Conservation (phyloP, 2,329 filamentous ascomycete species). For the Penicillium sp. region DNA sequence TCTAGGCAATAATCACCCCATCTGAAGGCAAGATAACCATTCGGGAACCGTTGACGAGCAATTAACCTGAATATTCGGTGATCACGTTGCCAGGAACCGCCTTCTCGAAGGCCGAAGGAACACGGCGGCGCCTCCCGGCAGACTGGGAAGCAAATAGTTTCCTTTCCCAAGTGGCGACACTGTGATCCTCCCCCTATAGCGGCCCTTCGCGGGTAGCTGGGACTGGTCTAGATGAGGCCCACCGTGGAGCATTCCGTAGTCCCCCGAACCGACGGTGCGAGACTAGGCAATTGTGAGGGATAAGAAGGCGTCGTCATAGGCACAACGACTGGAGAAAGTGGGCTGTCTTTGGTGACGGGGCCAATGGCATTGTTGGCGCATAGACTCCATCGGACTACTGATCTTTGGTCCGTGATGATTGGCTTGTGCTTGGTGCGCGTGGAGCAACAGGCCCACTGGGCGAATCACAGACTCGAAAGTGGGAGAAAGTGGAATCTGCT, state of each 20-base stretch:
- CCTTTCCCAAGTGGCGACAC: slow-evolving; percentile 10
- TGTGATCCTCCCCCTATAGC: slow-evolving; percentile 9
- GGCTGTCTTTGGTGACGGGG: background rate
- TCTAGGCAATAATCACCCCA: background rate
- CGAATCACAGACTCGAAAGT: slow-evolving; percentile 1
- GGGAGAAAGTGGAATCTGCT: background rate
- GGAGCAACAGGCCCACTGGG: slow-evolving; percentile 2
- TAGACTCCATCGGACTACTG: slow-evolving; percentile 14
- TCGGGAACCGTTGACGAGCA: background rate
- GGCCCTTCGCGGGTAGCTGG: slow-evolving; percentile 11
- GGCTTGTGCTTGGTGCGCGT: background rate
- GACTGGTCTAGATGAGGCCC: slow-evolving; percentile 18
- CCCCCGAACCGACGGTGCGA: slow-evolving; percentile 15
- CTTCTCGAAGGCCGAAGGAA: slow-evolving; percentile 21
- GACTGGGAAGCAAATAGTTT: slow-evolving; percentile 17
- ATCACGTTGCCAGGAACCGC: slow-evolving; percentile 3
- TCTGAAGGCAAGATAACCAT: background rate
- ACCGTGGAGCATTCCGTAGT: slow-evolving; percentile 20
- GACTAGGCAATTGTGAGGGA: slow-evolving; percentile 5
- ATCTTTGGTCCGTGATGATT: slow-evolving; percentile 1
- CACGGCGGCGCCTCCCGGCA: slow-evolving; percentile 13
- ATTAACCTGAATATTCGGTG: background rate
- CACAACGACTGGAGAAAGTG: slow-evolving; percentile 2
- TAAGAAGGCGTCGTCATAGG: background rate
- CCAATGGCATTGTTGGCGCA: slow-evolving; percentile 16